Evolutionary conservation across 1,139 yeast species (phyloP), one percentile per base, ranked within the genome.

Genomic region (Diutina sp.): DNA sequence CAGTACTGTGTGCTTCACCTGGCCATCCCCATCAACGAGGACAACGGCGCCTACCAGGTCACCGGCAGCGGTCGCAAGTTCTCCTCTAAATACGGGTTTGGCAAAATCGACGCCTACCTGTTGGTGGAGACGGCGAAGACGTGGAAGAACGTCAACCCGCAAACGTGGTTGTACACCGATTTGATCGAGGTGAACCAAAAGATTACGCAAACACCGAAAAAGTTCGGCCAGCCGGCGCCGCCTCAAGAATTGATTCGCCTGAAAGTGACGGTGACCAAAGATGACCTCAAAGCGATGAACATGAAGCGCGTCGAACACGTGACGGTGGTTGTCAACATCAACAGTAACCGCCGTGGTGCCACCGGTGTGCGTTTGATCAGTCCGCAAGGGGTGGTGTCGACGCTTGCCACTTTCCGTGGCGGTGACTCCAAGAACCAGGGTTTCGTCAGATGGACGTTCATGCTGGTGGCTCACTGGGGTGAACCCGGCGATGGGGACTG

Each of bases 401-500:
- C 84, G 55, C 74, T 95, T 60, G 96, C 96, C 1, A 81, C 85
- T n/a, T 77, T 77, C 48, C 80, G 99, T 63, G 69, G 69, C 5
- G 63, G 69, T 25, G 99, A 95, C 68, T 62, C 60, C 4, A 75
- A 83, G 5, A 63, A 64, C 2, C 73, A 67, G 1, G 97, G 97
- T 0, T 87, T 89, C 62, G 65, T 66, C 9, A 77, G 86, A 61
- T 95, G 99, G 99, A 87, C 90, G 1, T 93, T 93, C 66, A 90
- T 91, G 90, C 82, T 95, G n/a, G 98, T 95, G 28, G 98, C 96
- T 2, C 98, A 93, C 68, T 93, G 99, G 98, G 97, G 97, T 45
- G 97, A 90, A 67, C 60, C 69, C 1, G 95, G 95, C 1, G 69
- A 70, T 41, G 99, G 99, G 11, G 83, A 81, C 16, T 95, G 99